phyloP scores from a whole-genome alignment of 805 yeast species.

The Hyphopichia homilentoma region DNA sequence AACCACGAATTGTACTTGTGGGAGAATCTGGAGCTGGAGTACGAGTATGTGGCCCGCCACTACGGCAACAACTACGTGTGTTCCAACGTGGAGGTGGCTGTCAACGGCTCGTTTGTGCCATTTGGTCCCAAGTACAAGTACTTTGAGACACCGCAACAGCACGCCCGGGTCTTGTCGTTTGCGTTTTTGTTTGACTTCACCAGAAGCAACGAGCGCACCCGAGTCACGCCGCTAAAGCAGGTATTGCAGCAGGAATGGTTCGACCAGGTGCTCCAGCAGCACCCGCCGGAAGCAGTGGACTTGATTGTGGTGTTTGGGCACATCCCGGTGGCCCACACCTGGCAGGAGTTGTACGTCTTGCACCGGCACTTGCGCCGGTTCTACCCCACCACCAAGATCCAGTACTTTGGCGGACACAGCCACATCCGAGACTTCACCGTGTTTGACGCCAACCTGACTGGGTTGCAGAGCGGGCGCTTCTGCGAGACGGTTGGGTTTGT shows the following conservation, averaged over 20 bases:
- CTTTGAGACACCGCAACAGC: slow-evolving; percentile 57
- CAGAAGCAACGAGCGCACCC: slow-evolving; percentile 54
- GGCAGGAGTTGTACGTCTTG: slow-evolving; percentile 50
- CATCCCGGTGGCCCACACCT: slow-evolving; percentile 54
- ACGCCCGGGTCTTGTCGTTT: slow-evolving; percentile 56
- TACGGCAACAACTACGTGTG: slow-evolving; percentile 65
- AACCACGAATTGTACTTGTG: slow-evolving; percentile 84
- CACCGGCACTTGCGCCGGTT: slow-evolving; percentile 49
- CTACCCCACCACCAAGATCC: slow-evolving; percentile 65
- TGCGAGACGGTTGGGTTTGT: slow-evolving; percentile 93
- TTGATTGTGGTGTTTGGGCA: slow-evolving; percentile 73
- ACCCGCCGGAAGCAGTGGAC: slow-evolving; percentile 48
- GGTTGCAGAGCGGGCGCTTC: slow-evolving; percentile 88
- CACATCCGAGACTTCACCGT: slow-evolving; percentile 82
- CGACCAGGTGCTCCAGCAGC: slow-evolving; percentile 32
- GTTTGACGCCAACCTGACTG: slow-evolving; percentile 65
- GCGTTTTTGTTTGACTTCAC: slow-evolving; percentile 79
- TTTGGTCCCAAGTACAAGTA: slow-evolving; percentile 68
- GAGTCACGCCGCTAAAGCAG: slow-evolving; percentile 59
- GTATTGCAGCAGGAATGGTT: slow-evolving; percentile 66
- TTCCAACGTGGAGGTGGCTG: slow-evolving; percentile 63
- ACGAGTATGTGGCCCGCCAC: slow-evolving; percentile 50
- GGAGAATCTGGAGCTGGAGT: slow-evolving; percentile 64
- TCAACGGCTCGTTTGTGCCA: slow-evolving; percentile 46
- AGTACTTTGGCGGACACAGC: slow-evolving; percentile 92